Percentiles rank a stretch among this genome's conserved stretches.
Evolutionary conservation across 352 stramenopile species (phyloP).

Genomic region (Pythium folliculosum): DNA sequence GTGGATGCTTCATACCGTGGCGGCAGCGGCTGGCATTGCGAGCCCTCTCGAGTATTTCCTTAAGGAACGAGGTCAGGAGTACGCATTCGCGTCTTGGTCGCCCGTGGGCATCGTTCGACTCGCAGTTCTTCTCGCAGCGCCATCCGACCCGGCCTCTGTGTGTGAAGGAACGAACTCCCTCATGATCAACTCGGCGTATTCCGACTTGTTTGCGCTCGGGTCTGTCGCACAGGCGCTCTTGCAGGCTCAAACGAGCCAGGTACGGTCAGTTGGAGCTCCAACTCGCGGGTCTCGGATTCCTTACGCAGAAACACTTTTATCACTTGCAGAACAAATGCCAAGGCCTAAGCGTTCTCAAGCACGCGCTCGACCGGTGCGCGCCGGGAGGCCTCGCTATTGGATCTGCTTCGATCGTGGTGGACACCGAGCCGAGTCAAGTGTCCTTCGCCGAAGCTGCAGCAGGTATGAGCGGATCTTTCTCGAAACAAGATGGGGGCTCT

Average conservation of each 20-base stretch:
- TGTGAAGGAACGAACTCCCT: background rate
- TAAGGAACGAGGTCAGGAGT: conserved; percentile 46
- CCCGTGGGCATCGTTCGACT: conserved; percentile 45
- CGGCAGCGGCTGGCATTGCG: conserved; percentile 33
- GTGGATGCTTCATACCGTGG: conserved; percentile 39
- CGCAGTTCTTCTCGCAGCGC: background rate
- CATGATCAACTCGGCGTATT: conserved; percentile 38
- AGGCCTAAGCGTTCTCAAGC: conserved; percentile 15
- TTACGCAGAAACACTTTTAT: background rate
- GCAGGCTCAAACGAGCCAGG: conserved; percentile 17
- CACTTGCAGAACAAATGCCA: conserved; percentile 10
- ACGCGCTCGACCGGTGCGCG: conserved; percentile 5
- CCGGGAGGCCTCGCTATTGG: conserved; percentile 3
- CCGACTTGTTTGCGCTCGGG: conserved; percentile 46
- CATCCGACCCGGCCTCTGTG: background rate
- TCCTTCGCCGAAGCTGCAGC: conserved; percentile 9
- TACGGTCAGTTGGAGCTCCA: background rate
- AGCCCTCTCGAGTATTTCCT: conserved; percentile 55
- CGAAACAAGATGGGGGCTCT: background rate
- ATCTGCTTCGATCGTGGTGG: too few relatives aligned
- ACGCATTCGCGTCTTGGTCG: conserved; percentile 65
- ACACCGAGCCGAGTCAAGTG: background rate
- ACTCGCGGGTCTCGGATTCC: background rate
- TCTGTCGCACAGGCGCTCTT: conserved; percentile 20
- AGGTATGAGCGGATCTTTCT: background rate